A percentile compares a stretch with the other conserved stretches of the same genome.
Evolutionary conservation across 345 rosid species (phyloP).

Genomic region (Hevea brasiliensis): DNA sequence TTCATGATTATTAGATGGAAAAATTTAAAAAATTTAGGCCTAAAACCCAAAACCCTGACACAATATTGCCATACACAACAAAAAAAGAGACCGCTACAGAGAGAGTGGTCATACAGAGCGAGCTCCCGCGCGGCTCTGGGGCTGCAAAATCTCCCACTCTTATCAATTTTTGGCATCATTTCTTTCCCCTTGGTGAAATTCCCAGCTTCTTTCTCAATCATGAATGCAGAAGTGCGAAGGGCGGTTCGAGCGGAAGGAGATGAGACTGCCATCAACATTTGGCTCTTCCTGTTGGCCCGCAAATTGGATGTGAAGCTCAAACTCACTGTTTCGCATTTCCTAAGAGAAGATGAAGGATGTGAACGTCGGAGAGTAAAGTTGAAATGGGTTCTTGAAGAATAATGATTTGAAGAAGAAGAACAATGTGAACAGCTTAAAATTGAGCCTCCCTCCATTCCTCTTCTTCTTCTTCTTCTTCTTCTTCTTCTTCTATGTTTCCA

Average conservation of each 20-base stretch:
- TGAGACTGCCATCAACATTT: not conserved
- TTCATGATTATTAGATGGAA: not conserved
- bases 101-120: slow-evolving; percentile 56
- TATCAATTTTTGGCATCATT: slow-evolving; percentile 75
- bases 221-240: slow-evolving; percentile 42
- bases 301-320: not conserved
- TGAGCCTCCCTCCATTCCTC: slow-evolving; percentile 54
- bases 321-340: slow-evolving; percentile 12
- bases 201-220: slow-evolving; percentile 41
- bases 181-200: slow-evolving; percentile 33
- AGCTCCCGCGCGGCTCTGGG: slow-evolving; percentile 99
- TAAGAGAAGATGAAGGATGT: not conserved
- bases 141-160: slow-evolving; percentile 89
- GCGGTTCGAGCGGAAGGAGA: slow-evolving; percentile 25
- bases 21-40: no score
- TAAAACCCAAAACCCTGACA: slow-evolving; percentile 13
- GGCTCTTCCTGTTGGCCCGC: not conserved
- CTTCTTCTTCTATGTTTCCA: not conserved
- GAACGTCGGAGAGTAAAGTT: slow-evolving; percentile 14
- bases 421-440: slow-evolving; percentile 24
- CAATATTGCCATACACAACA: not conserved
- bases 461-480: not conserved
- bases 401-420: not conserved
- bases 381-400: slow-evolving; percentile 16
- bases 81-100: not conserved